These are phyloP conservation scores for Lycium ferocissimum DNA, from an alignment of 257 asterid genomes.

Conservation along the genomic window DNA sequence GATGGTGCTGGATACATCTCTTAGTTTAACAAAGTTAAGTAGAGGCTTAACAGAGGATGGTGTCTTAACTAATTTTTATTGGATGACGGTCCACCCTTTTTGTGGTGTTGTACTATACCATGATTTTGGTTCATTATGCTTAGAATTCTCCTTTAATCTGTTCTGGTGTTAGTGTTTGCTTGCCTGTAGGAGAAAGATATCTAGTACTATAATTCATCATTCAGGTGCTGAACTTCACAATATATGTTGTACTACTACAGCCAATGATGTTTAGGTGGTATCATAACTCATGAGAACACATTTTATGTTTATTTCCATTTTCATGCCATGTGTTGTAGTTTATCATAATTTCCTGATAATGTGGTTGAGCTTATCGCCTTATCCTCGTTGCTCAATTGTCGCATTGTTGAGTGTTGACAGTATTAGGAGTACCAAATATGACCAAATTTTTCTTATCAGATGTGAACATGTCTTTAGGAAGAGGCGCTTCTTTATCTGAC, in stretches of 20 bases:
- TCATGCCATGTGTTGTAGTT: slow-evolving; percentile 2
- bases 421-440: background rate
- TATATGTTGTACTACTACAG: background rate
- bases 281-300: background rate
- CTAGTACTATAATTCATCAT: slow-evolving; percentile 17
- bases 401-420: background rate
- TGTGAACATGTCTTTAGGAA: background rate
- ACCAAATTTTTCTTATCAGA: background rate
- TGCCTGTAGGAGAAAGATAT: background rate
- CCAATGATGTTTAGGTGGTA: background rate
- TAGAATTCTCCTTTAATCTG: background rate
- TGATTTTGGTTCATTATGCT: background rate
- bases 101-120: background rate
- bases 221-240: slow-evolving; percentile 10
- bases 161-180: slow-evolving; percentile 14
- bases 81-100: background rate
- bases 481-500: slow-evolving; percentile 18
- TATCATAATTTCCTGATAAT: background rate
- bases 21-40: background rate
- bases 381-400: background rate
- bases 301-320: slow-evolving; percentile 1
- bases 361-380: background rate
- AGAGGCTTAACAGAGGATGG: background rate
- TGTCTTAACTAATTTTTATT: slow-evolving; percentile 1
- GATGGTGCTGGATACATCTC: background rate